Conservation (phyloP, 2,329 filamentous ascomycete genomes). For the Byssoonygena ceratinophila region DNA sequence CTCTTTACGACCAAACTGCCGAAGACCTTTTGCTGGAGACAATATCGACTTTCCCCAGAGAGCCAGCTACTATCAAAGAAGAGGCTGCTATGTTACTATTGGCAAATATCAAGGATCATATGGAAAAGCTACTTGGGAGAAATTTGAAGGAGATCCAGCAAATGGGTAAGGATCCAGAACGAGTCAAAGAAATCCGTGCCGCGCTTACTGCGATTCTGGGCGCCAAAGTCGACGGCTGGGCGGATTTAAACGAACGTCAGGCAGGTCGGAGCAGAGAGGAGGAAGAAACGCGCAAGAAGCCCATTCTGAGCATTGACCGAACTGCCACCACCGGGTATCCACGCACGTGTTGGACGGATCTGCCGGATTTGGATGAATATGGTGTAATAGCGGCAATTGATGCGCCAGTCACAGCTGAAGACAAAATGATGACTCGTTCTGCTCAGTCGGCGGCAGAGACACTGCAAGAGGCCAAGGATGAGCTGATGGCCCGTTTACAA, state of each 20-base stretch:
- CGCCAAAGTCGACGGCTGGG: constrained; percentile 38
- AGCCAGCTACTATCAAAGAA: constrained; percentile 37
- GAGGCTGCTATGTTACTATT: constrained; percentile 39
- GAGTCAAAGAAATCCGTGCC: constrained; percentile 37
- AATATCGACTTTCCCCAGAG: constrained; percentile 36
- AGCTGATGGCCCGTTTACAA: constrained; percentile 41
- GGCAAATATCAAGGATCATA: constrained; percentile 41
- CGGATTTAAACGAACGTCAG: constrained; percentile 27
- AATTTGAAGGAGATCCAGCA: constrained; percentile 37
- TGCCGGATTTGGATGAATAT: constrained; percentile 37
- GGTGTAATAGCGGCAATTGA: constrained; percentile 29
- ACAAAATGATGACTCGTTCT: constrained; percentile 38
- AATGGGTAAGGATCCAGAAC: constrained; percentile 37
- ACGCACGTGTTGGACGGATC: constrained; percentile 34
- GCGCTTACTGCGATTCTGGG: constrained; percentile 36
- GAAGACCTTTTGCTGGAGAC: constrained; percentile 36
- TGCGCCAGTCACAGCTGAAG: constrained; percentile 35
- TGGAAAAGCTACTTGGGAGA: constrained; percentile 38
- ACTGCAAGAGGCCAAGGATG: constrained; percentile 43
- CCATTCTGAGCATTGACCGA: constrained; percentile 35
- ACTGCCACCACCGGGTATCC: constrained; percentile 32
- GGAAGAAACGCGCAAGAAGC: constrained; percentile 32
- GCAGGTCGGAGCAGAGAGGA: constrained; percentile 18
- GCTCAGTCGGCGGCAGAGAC: constrained; percentile 41
- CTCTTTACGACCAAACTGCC: constrained; percentile 36